phyloP scores from a whole-genome alignment of 2,329 filamentous ascomycete genomes.

The Fusarium sp. region DNA sequence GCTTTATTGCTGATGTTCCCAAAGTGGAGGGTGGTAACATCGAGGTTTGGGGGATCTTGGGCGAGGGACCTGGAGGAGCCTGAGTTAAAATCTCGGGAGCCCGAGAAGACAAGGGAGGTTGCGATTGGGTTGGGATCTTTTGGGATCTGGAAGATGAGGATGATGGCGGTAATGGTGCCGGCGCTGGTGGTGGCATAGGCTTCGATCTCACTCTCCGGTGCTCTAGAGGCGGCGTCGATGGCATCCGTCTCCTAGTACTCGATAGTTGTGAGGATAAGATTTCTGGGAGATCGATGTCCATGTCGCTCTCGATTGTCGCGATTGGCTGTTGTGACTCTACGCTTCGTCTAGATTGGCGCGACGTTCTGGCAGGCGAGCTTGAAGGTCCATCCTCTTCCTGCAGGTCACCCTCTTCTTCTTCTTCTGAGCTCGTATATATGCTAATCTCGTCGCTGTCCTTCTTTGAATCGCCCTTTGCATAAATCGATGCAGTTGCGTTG shows the following conservation, averaged over 20 bases:
- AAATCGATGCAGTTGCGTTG: conserved; percentile 29
- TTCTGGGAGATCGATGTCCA: conserved; percentile 35
- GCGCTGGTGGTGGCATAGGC: not conserved
- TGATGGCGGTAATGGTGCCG: not conserved
- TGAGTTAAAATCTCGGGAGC: conserved; percentile 25
- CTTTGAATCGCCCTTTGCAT: conserved; percentile 22
- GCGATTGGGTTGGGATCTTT: not conserved
- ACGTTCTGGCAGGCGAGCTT: not conserved
- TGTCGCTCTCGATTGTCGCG: conserved; percentile 24
- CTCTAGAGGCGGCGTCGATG: conserved; percentile 7
- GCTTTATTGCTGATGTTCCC: conserved; percentile 31
- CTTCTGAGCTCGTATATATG: conserved; percentile 40
- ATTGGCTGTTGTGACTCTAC: not conserved
- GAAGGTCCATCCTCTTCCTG: conserved; percentile 4
- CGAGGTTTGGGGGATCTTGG: conserved; percentile 33
- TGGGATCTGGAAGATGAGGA: not conserved
- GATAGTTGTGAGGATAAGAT: conserved; percentile 5
- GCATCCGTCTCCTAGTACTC: conserved; percentile 1
- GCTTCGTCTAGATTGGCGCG: not conserved
- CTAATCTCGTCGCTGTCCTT: conserved; percentile 18
- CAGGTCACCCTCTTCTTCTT: conserved; percentile 15
- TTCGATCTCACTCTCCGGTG: not conserved
- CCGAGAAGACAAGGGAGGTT: conserved; percentile 22
- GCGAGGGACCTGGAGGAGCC: conserved; percentile 33
- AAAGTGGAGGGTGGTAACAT: conserved; percentile 37